Base-by-base conservation (phyloP, 2,329 filamentous ascomycete species). In the Neobulgaria alba region DNA sequence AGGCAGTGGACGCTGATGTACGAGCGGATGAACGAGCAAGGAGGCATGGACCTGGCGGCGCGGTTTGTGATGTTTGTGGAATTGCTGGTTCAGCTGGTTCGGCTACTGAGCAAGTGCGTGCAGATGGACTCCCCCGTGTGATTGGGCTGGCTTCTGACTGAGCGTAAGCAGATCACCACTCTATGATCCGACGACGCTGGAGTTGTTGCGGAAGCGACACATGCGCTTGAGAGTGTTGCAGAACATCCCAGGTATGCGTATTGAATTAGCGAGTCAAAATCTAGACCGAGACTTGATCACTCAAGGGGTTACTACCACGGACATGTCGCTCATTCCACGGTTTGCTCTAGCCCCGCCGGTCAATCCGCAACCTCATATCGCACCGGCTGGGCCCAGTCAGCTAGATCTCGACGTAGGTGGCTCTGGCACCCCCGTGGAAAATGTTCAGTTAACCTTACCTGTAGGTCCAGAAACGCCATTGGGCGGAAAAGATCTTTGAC, bases 401-500 rank as follows among this genome's bases (percentile, higher is more conserved):
- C 34, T 46, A 15, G 48, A 53, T 19, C 43, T 52, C n/a, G 54
- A 57, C 49, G 57, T 59, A 43, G 38, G 34, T 18, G 34, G 34
- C 23, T 34, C 38, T 39, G 34, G 36, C 42, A 23, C 16, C 17
- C 26, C 21, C 39, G 5, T 12, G 18, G 33, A 20, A n/a, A 23
- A 15, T 29, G 30, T 35, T 42, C 21, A 29, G 31, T 35, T 38
- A 44, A 36, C 33, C 43, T 50, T 32, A 54, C 45, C 38, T 42
- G 33, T 35, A 46, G 45, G 40, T 2, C 26, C 33, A 77, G 72
- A 62, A 61, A 36, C 59, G 65, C 3, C 75, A 80, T 52, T 81
- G 77, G 77, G 73, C 75, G 4, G 69, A 77, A 49, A 67, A 72
- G 30, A 75, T 80, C 17, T 79, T 80, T 48, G 71, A 71, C 1